Evolutionary conservation across 2,329 filamentous ascomycete genomes (phyloP).

Genomic region (Claviceps sp.): DNA sequence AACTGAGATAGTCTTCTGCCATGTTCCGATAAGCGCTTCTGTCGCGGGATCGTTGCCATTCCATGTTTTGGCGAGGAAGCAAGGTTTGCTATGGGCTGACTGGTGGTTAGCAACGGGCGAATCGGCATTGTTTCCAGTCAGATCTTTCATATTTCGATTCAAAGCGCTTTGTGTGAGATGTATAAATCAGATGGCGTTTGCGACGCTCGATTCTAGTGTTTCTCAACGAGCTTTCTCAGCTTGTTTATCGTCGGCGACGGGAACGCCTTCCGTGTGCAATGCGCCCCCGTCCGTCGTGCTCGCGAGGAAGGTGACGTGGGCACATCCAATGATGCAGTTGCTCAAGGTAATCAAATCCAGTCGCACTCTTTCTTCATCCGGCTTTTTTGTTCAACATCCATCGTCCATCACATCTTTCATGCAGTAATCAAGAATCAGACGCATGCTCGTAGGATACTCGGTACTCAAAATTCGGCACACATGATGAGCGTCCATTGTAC

Average conservation of each 20-base stretch:
- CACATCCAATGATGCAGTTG: neutral
- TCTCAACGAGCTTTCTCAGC: neutral
- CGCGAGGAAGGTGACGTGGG: neutral
- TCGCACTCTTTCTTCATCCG: neutral
- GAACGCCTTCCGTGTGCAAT: neutral
- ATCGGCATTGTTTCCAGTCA: slow-evolving; percentile 1
- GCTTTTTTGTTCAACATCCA: too few relatives aligned
- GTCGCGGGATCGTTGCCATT: neutral
- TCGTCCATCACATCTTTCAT: neutral
- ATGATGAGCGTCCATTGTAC: neutral
- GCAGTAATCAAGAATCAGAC: neutral
- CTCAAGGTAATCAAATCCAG: neutral
- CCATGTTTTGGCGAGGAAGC: neutral
- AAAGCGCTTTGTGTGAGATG: neutral
- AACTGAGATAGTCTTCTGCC: slow-evolving; percentile 16
- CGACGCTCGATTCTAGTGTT: neutral
- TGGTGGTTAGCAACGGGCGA: slow-evolving; percentile 1
- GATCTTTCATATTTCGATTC: neutral
- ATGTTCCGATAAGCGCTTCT: neutral
- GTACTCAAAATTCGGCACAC: neutral
- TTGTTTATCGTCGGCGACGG: neutral
- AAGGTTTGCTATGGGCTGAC: neutral
- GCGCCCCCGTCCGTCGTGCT: neutral
- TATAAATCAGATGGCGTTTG: neutral
- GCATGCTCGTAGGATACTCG: neutral